Base-by-base conservation (phyloP, 768 basidiomycete species). In the Tylopilus rubrobrunneus region DNA sequence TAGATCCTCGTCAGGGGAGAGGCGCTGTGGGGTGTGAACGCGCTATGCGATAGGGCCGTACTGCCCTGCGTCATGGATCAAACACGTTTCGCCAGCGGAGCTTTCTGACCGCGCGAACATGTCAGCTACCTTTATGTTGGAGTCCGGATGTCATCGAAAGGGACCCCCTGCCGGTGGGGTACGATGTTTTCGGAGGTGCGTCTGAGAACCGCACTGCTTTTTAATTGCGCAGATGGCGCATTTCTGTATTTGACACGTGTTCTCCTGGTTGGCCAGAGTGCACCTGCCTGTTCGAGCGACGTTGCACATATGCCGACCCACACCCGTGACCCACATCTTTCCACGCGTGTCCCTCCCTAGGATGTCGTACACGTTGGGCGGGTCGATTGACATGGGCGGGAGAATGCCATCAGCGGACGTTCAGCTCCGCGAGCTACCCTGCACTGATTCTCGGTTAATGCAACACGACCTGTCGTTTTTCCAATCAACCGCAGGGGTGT, bases 1-100 rank as follows among this genome's bases (percentile, higher is more conserved):
- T 19, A 28, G 28, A 37, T 53, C 23, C 49, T 58, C 6, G 61
- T 15, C 55, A 58, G 39, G 61, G 60, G 31, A 17, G 58, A 62
- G 40, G 62, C 58, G 5, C 43, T 66, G 48, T 42, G 60, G 45
- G 66, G 63, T 55, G 60, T 66, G 52, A 62, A 72, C 39, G 58
- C 62, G 45, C 52, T 59, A 17, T 58, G 61, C 29, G 14, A 37
- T 43, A 34, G 15, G 19, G 36, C 6, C 23, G 8, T 43, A 53
- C n/a, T 61, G 52, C 62, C 55, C 45, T 56, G 46, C 37, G 31
- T 46, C 46, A 14, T 43, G 46, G 25, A 23, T 25, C 41, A 3
- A 23, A 27, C 41, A 46, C 40, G 7, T 6, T 21, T 29, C 27
- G 25, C 37, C 27, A 45, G 39, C 25, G 28, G 46, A 49, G 17